Conservation (phyloP, 2,329 filamentous ascomycete species). For the Aspergillus hortae region DNA sequence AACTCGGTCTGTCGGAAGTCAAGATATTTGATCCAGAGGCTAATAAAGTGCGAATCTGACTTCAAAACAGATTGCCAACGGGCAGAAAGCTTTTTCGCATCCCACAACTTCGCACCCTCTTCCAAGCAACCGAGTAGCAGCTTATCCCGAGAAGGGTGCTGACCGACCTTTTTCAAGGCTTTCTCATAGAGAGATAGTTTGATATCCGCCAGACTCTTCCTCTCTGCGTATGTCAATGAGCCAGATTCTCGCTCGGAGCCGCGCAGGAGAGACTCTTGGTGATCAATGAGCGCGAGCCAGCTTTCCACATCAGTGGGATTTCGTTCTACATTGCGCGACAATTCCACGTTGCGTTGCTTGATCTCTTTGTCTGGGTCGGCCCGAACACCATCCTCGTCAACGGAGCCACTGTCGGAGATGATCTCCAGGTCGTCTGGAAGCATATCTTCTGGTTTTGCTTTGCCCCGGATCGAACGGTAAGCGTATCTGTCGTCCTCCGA, state of each 20-base stretch:
- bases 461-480: slow-evolving; percentile 65
- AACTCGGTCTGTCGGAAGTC: slow-evolving; percentile 69
- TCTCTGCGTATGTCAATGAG: slow-evolving; percentile 57
- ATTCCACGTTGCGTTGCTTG: slow-evolving; percentile 44
- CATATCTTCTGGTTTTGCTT: slow-evolving; percentile 49
- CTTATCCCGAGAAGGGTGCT: slow-evolving; percentile 49
- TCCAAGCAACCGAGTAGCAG: slow-evolving; percentile 68
- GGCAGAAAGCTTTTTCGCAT: slow-evolving; percentile 54
- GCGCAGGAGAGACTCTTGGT: slow-evolving; percentile 68
- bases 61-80: slow-evolving; percentile 64
- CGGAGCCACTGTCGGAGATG: slow-evolving; percentile 47
- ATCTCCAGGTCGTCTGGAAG: slow-evolving; percentile 48
- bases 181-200: slow-evolving; percentile 77
- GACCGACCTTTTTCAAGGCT: slow-evolving; percentile 60
- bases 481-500: slow-evolving; percentile 52
- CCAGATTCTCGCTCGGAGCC: slow-evolving; percentile 31
- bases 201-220: slow-evolving; percentile 69
- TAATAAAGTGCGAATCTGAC: slow-evolving; percentile 55
- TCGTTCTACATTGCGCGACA: slow-evolving; percentile 63
- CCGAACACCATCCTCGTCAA: slow-evolving; percentile 36
- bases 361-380: slow-evolving; percentile 44
- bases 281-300: slow-evolving; percentile 75
- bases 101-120: slow-evolving; percentile 74
- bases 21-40: slow-evolving; percentile 70
- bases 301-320: slow-evolving; percentile 63